Evolutionary conservation across 1,139 yeast species (phyloP), one percentile per base, ranked within the genome.

Genomic region (Sugiyamaella japonica): DNA sequence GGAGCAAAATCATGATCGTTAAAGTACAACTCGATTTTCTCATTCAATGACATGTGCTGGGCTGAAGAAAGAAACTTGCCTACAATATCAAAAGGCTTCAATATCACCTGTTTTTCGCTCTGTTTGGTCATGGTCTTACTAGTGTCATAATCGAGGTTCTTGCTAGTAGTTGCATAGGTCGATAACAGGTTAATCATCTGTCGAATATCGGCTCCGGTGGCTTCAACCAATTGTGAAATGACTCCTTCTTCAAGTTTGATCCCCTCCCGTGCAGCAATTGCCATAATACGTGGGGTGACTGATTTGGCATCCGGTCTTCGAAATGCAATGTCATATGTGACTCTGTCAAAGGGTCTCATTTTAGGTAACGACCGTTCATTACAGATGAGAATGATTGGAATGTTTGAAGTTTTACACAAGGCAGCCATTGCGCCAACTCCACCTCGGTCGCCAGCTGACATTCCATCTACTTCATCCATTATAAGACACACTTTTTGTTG

Each of bases 391-490:
- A 95, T 89, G 75, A 95, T 80, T 12, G 99, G 99, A 67, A 93
- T 88, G 51, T 84, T 79, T 0, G 99, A 90, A 48, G 83, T 84
- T 43, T 86, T 79, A 69, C 98, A 93, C 63, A 89, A 86, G 44
- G 86, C 84, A 0, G 97, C 91, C 73, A 95, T 79, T 56, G 93
- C 96, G 25, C 97, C 98, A 17, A 95, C 97, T 61, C 99, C 99
- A 59, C 99, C 99, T 65, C 95, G 85, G 70, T 95, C 99, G 61
- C 99, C 99, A 65, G 95, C 90, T 43, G 97, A 89, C 99, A 95
- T 93, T 62, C 99, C 99, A 70, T 95, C 99, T 32, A 95, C 99
- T 73, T 95, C 99, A 72, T 95, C 99, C 98, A 95, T 90, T 60
- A 95, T 86, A 50, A 93, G 78, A 52, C 91, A 90, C 63, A 91